Evolutionary conservation across 1,139 yeast genomes (phyloP).

Genomic region (Geotrichum europaeum): DNA sequence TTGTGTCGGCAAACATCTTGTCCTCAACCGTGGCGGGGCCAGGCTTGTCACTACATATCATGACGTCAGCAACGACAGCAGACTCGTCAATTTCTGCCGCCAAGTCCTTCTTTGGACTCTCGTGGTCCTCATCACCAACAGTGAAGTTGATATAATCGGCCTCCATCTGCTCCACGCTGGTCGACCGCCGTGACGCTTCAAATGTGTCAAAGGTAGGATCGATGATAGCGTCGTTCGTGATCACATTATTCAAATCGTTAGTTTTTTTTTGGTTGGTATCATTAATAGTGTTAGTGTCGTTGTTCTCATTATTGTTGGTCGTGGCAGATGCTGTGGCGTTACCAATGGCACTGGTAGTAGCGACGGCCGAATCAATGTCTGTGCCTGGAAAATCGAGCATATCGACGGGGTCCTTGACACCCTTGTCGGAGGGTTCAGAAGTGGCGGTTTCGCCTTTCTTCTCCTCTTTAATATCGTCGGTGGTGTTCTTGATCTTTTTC

Average conservation of each 20-base stretch:
- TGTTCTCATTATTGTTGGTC: neutral
- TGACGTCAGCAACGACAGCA: neutral
- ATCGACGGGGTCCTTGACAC: neutral
- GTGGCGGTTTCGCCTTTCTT: neutral
- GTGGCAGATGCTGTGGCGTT: neutral
- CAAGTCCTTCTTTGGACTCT: slow-evolving; percentile 1
- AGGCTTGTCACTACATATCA: neutral
- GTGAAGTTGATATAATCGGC: slow-evolving; percentile 16
- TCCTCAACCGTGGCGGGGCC: neutral
- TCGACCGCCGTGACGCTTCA: slow-evolving; percentile 18
- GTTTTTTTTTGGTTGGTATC: neutral
- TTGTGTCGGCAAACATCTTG: neutral
- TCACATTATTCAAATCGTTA: neutral
- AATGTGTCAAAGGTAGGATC: slow-evolving; percentile 1
- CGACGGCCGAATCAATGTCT: neutral
- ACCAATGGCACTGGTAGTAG: neutral
- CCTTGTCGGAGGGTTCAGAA: neutral
- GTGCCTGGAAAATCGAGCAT: neutral
- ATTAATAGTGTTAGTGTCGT: neutral
- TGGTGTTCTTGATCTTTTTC: slow-evolving; percentile 13
- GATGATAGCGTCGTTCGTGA: neutral
- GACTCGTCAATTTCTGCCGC: neutral
- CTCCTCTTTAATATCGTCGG: slow-evolving; percentile 16
- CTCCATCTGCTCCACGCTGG: slow-evolving; percentile 21
- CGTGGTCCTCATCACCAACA: slow-evolving; percentile 1